Base-by-base conservation (phyloP, 2,329 filamentous ascomycete genomes). In the Aspergillus transmontanensis region DNA sequence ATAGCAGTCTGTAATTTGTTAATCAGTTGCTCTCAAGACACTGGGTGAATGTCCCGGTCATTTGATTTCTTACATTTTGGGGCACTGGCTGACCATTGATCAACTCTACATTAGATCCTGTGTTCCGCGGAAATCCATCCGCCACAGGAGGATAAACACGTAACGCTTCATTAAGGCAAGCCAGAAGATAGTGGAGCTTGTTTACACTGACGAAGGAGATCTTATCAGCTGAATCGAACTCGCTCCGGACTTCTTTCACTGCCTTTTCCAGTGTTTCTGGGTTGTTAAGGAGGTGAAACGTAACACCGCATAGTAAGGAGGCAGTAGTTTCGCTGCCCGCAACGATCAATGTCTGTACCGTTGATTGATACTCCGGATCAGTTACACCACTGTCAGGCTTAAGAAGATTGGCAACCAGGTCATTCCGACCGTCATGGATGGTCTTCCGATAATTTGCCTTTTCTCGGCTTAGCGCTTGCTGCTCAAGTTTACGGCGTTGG, bases 121-220 rank as follows among this genome's bases (percentile, higher is more conserved):
- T 61, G 19, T 58, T 61, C 28, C 61, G 50, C 2, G 61, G 61
- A 7, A 63, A 59, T 34, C 36, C 61, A 11, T 57, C 61, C 1
- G 75, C 72, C 0, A 80, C 78, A 0, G 81, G 77, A 3, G 83
- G 81, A 4, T 79, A 79, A 57, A 84, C 72, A 19, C 83, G 78
- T 61, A 85, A 72, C 0, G 78, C 72, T 67, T 85, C 83, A 50
- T 84, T 78, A 46, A 85, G 76, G 60, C 78, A 79, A 4, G 82
- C 83, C 6, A 76, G 75, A 0, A 85, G 72, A 65, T 83, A 85
- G 0, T 73, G 69, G 7, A 84, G 68, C 30, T 34, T 23, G 3
- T 59, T 56, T 14, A 60, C 34, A n/a, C 28, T 43, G 32, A 56
- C 57, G 14, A 59, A 56, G 2, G 57, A 56, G 23, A 63, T 60